phyloP scores from a whole-genome alignment of 331 rosid genomes.

The Telfairia occidentalis region DNA sequence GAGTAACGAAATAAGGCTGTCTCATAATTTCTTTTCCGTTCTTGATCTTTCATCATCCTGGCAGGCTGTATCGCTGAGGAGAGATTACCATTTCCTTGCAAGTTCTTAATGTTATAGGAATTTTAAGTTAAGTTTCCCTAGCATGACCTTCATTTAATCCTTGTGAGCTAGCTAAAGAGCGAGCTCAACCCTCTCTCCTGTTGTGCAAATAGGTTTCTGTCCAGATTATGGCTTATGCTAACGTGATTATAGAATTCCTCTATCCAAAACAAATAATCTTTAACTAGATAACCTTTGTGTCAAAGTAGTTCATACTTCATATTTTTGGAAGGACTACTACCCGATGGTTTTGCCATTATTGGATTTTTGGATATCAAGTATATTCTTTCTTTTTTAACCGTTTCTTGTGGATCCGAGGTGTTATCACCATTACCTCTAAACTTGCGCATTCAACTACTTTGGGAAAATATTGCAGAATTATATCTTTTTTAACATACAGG shows the following conservation, averaged over 20 bases:
- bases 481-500: constrained; percentile 31
- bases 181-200: background rate
- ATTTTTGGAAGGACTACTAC: background rate
- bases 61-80: background rate
- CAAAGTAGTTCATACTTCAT: background rate
- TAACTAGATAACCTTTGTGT: background rate
- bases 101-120: background rate
- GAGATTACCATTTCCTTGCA: background rate
- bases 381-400: background rate
- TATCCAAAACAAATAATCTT: background rate
- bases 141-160: background rate
- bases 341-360: background rate
- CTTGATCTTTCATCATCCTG: background rate
- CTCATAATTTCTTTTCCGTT: background rate
- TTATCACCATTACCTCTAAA: background rate
- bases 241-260: background rate
- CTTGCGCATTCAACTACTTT: background rate
- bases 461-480: background rate
- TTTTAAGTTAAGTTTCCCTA: background rate
- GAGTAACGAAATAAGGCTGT: background rate
- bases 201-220: background rate
- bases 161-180: background rate
- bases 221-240: background rate
- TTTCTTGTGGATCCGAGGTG: background rate
- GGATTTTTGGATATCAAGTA: background rate